Percentiles rank a stretch among this genome's conserved stretches.
These are phyloP conservation scores for Capniomyces stellatus DNA, from an alignment of 371 early-diverging fungal genomes.

Conservation along the genomic window DNA sequence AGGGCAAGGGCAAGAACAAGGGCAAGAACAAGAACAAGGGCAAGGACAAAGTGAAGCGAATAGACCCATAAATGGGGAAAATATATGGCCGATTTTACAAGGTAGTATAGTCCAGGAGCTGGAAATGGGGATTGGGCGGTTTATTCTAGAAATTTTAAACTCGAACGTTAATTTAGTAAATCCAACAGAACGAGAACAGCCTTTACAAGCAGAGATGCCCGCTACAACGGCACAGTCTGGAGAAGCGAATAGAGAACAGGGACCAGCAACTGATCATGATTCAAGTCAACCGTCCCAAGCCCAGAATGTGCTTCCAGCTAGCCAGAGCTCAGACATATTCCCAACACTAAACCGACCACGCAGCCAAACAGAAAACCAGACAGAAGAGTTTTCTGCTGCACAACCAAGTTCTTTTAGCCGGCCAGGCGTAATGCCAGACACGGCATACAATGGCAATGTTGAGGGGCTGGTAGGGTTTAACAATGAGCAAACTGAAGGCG, in stretches of 20 bases:
- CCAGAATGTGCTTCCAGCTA: neutral
- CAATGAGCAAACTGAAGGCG: neutral
- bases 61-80: too few relatives aligned
- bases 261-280: neutral
- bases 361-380: neutral
- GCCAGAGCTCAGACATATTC: neutral
- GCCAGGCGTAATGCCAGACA: neutral
- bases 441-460: neutral
- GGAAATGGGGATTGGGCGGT: neutral
- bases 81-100: slow-evolving; percentile 1
- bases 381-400: too few relatives aligned
- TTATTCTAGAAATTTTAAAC: slow-evolving; percentile 3
- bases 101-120: neutral
- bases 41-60: too few relatives aligned
- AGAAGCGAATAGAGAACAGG: neutral
- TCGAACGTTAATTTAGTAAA: neutral
- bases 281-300: neutral
- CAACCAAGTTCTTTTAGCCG: too few relatives aligned
- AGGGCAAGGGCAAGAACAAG: too few relatives aligned
- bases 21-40: too few relatives aligned
- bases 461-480: neutral
- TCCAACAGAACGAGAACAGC: neutral
- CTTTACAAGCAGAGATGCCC: neutral
- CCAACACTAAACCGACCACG: too few relatives aligned
- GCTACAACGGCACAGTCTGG: neutral